Evolutionary conservation across 257 asterid species (phyloP).

Genomic region (Primulina huaijiensis): DNA sequence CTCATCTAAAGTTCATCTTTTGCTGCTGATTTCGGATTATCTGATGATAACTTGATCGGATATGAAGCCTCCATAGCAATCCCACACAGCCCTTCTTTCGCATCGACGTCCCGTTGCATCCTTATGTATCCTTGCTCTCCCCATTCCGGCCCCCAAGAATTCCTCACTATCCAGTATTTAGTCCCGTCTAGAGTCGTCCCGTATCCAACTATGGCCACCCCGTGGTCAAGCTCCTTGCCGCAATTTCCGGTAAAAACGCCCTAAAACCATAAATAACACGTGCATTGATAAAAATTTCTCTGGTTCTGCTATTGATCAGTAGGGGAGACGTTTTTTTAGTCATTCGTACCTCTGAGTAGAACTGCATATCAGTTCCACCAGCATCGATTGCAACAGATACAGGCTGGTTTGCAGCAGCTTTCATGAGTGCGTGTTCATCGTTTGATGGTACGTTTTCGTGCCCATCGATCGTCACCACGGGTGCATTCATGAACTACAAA

Average conservation of each 20-base stretch:
- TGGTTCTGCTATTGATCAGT: too few relatives aligned
- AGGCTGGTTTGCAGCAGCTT: constrained; percentile 42
- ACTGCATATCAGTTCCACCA: constrained; percentile 29
- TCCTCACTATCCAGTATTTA: constrained; percentile 40
- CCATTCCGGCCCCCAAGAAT: constrained; percentile 44
- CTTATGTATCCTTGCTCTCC: constrained; percentile 42
- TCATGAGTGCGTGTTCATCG: constrained; percentile 34
- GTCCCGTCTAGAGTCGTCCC: constrained; percentile 34
- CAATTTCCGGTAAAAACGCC: constrained; percentile 38
- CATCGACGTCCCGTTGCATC: constrained; percentile 33
- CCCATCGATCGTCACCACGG: constrained; percentile 33
- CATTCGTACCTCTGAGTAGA: constrained; percentile 21
- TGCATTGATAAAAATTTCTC: too few relatives aligned
- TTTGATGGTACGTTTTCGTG: constrained; percentile 40
- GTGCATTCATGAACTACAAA: neutral
- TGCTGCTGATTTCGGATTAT: neutral
- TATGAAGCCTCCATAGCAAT: constrained; percentile 46
- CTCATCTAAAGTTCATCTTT: neutral
- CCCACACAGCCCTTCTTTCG: constrained; percentile 35
- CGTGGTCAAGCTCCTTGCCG: constrained; percentile 41
- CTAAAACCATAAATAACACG: neutral
- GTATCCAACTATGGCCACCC: constrained; percentile 37
- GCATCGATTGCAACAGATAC: constrained; percentile 42
- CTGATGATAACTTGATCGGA: constrained; percentile 22
- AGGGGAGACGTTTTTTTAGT: neutral